phyloP scores from a whole-genome alignment of 306 rosid species.

The Ziziphus jujuba region DNA sequence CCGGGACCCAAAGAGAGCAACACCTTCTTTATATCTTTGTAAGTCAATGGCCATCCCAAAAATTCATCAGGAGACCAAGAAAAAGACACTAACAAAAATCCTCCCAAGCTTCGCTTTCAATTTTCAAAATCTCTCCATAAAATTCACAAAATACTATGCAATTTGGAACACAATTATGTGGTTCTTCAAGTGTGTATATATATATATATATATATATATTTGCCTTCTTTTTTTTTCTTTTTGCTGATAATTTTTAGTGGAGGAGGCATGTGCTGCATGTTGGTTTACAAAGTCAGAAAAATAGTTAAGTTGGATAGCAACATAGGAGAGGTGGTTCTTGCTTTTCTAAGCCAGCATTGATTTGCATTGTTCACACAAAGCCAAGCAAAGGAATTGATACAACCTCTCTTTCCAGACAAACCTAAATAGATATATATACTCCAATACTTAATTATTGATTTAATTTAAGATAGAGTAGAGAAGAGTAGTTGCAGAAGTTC shows the following conservation, averaged over 20 bases:
- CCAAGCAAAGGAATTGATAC: slow-evolving; percentile 12
- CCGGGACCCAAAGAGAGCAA: slow-evolving; percentile 14
- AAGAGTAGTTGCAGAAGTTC: too few species aligned
- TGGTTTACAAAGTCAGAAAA: slow-evolving; percentile 4
- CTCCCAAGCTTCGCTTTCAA: slow-evolving; percentile 17
- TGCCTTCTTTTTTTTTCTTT: neutral
- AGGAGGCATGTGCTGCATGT: slow-evolving; percentile 2
- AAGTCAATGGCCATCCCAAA: slow-evolving; percentile 14
- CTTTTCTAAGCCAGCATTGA: neutral
- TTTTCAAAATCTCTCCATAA: neutral
- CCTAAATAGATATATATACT: neutral
- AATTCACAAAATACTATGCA: neutral
- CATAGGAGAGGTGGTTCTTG: neutral
- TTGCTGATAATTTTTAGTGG: neutral
- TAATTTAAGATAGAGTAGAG: too few species aligned
- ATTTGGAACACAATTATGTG: neutral
- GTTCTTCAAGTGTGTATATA: neutral
- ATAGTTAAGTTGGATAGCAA: slow-evolving; percentile 10
- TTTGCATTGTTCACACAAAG: neutral
- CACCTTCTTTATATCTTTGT: slow-evolving; percentile 5
- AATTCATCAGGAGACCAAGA: neutral
- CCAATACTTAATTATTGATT: neutral
- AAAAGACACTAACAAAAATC: slow-evolving; percentile 2
- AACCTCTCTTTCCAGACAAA: too few species aligned
- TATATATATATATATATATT: too few species aligned